Percentiles rank a stretch among this genome's conserved stretches.
Conservation (phyloP, 768 basidiomycete species). For the Crassisporium funariophilum region DNA sequence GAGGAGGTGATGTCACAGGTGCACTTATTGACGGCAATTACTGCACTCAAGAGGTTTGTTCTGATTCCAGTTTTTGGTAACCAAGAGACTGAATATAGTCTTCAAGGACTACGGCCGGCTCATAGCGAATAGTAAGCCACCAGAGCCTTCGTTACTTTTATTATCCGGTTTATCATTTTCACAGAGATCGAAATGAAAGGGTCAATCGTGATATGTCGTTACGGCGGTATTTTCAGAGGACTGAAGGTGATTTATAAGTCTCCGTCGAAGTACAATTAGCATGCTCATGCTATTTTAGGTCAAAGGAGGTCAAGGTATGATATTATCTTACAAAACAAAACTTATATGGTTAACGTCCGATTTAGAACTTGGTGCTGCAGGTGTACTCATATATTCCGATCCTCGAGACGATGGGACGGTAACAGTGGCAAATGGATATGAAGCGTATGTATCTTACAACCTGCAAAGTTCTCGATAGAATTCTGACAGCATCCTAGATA, state of each 20-base stretch:
- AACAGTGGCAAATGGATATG: conserved; percentile 73
- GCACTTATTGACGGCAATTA: conserved; percentile 79
- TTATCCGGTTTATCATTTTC: background rate
- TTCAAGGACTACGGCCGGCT: conserved; percentile 53
- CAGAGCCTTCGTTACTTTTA: background rate
- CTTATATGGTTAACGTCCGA: background rate
- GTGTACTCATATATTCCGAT: conserved; percentile 80
- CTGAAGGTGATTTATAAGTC: conserved; percentile 57
- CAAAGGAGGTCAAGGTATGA: conserved; percentile 65
- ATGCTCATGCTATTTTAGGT: conserved; percentile 44
- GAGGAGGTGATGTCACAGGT: conserved; percentile 72
- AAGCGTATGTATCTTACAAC: conserved; percentile 30
- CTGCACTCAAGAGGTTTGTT: conserved; percentile 59
- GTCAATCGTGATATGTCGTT: conserved; percentile 76
- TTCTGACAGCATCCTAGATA: conserved; percentile 36
- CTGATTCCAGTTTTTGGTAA: background rate
- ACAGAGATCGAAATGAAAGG: conserved; percentile 72
- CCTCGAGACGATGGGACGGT: conserved; percentile 81
- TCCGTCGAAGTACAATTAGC: background rate
- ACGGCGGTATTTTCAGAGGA: conserved; percentile 79
- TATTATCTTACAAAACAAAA: background rate
- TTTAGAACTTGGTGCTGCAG: conserved; percentile 65
- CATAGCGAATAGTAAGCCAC: conserved; percentile 32
- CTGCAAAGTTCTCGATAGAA: background rate
- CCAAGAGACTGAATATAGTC: background rate